Base-by-base conservation (phyloP, 441 rosid species). In the Gossypium trilobum region DNA sequence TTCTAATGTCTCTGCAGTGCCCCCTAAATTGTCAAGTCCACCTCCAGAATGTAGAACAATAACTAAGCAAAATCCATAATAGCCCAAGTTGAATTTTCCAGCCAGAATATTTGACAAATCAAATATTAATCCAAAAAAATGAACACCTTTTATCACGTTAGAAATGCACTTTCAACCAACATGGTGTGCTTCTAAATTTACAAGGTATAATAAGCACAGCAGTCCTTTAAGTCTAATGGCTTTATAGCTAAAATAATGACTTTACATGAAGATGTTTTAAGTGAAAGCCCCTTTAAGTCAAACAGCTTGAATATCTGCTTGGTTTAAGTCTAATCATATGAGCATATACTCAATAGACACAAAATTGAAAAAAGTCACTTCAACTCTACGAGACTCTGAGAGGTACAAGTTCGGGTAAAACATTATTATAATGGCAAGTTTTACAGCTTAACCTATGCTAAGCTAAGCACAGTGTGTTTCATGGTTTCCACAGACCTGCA, bases 401-500 rank as follows among this genome's bases (percentile, higher is more conserved):
- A 52, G 31, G 19, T 68, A 68, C 61, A 68, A 68, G 27, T 16
- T 29, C 3, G 11, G 61, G 33, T 8, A 31, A 52, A 9, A 11
- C 48, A 68, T 17, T 68, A 68, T 68, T 17, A 20, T 39, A 29
- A 0, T 29, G 48, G 57, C 42, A 48, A 48, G 44, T 67, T 23
- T 14, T 67, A 67, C 1, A 3, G 48, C 61, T 52, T 31, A 51
- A 68, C 17, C 14, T n/a, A 52, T 29, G 54, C 23, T 23, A 42
- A 51, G 29, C 23, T 52, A 59, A 11, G 44, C 39, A 48, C 20
- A 63, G 31, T 46, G 65, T 66, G 23, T 33, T 78, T 8, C 52
- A 67, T 55, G 10, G 48, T 57, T 68, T 79, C 66, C 69, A 72
- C 84, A 80, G 79, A 94, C 99, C 97, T 94, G 97, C 82, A 88